phyloP scores from a whole-genome alignment of 352 stramenopile species.

The Globisporangium sylvaticum region DNA sequence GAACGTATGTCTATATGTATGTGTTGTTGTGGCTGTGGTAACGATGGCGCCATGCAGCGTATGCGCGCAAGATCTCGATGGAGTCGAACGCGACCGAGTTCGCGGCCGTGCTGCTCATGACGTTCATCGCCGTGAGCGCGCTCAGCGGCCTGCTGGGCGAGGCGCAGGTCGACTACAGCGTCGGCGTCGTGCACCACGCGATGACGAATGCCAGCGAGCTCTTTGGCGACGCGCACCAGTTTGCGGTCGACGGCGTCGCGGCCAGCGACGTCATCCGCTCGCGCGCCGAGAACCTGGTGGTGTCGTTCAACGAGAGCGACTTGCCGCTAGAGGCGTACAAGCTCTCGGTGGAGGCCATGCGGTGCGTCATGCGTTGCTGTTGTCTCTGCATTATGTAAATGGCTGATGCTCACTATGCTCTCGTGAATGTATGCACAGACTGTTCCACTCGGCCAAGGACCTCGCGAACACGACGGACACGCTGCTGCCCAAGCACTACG shows the following conservation, averaged over 20 bases:
- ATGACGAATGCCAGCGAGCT: constrained; percentile 68
- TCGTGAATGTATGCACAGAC: constrained; percentile 18
- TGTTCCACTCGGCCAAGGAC: constrained; percentile 54
- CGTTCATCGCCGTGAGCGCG: constrained; percentile 67
- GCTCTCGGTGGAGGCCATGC: constrained; percentile 56
- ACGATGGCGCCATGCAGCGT: constrained; percentile 22
- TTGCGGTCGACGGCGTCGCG: constrained; percentile 28
- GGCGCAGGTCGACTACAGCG: constrained; percentile 81
- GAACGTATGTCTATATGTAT: background rate
- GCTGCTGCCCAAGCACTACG: constrained; percentile 60
- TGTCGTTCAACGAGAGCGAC: constrained; percentile 68
- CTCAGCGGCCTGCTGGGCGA: constrained; percentile 68
- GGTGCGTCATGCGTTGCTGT: constrained; percentile 19
- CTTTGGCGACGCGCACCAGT: constrained; percentile 38
- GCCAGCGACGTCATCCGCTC: constrained; percentile 39
- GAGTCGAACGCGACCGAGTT: constrained; percentile 61
- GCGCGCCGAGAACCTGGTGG: constrained; percentile 53
- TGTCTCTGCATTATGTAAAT: background rate
- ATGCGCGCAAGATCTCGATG: constrained; percentile 33
- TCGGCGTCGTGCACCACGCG: constrained; percentile 59
- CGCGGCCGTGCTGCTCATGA: constrained; percentile 64
- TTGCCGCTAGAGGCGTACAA: constrained; percentile 59
- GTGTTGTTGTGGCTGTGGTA: too few species aligned
- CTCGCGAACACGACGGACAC: constrained; percentile 43
- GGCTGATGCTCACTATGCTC: background rate